Evolutionary conservation across 192 early-diverging fungal species (phyloP), one percentile per base, ranked within the genome.

Genomic region (Paraglomus occultum): DNA sequence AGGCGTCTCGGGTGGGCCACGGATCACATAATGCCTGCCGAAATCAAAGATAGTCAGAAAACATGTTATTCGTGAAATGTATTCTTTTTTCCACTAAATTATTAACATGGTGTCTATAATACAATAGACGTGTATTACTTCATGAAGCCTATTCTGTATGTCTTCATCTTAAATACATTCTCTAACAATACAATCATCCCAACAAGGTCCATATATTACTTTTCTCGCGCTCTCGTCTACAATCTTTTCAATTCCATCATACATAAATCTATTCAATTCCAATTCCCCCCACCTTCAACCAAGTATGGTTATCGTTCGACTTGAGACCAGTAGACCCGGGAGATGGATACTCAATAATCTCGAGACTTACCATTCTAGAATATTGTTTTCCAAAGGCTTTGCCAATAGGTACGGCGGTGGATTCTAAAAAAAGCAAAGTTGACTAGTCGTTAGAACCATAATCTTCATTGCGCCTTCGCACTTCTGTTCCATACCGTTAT

Each of bases 1-100:
- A 18, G 92, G 92, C 8, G 94, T 94, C 54, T 94, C 94, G n/a
- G 92, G 91, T 60, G 97, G 97, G 42, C 97, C 97, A 51, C 88
- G 88, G 51, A 99, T 87, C 31, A 99, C 88, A 77, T 98, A 99
- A 79, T 99, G 95, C 94, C 91, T 92, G 76, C 17, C 15, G 43
- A 9, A 53, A 47, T 48, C 67, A 15, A 10, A 59, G 15, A 22
- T 44, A 17, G 12, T 64, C 8, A 40, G 55, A 71, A 42, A 14
- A 22, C 50, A 38, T n/a, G 14, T 42, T 2, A 31, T 31, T 15
- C 18, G 51, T 18, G 11, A 51, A 51, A 3, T 17, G 51, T 50
- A 3, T 18, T 18, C 15, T 15, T 18, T 15, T 18, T 17, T 51
- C 15, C 15, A 51, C 15, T 15, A 17, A 51, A 51, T 1, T 2